A percentile compares a stretch with the other conserved stretches of the same genome.
These are phyloP conservation scores for Backusella tuberculispora DNA, from an alignment of 192 early-diverging fungal genomes.

Conservation along the genomic window DNA sequence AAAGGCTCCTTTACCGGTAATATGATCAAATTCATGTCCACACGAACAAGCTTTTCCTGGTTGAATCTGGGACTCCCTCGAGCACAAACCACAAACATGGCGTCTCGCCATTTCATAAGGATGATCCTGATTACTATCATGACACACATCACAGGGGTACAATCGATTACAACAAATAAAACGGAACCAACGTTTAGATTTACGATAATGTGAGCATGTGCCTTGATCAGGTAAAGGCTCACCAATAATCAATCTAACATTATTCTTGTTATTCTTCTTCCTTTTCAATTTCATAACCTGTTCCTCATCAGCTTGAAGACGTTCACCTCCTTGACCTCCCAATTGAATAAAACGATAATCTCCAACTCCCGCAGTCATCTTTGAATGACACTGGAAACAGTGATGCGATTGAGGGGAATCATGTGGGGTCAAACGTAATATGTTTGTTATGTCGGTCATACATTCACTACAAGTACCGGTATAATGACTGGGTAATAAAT, in stretches of 20 bases:
- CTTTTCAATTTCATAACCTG: conserved; percentile 47
- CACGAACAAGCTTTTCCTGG: conserved; percentile 60
- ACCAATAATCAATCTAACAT: conserved; percentile 55
- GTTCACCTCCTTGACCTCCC: conserved; percentile 28
- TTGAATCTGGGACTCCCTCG: conserved; percentile 72
- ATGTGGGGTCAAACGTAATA: conserved; percentile 45
- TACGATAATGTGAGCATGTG: conserved; percentile 83
- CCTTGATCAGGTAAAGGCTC: conserved; percentile 78
- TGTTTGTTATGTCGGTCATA: conserved; percentile 50
- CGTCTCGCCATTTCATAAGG: conserved; percentile 64
- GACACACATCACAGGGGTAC: conserved; percentile 85
- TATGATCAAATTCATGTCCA: conserved; percentile 64
- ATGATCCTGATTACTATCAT: conserved; percentile 78
- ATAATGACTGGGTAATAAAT: conserved; percentile 75
- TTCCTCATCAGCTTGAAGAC: conserved; percentile 24
- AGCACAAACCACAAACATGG: conserved; percentile 88
- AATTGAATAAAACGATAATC: conserved; percentile 62
- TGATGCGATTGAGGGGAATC: conserved; percentile 44
- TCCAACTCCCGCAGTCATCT: conserved; percentile 50
- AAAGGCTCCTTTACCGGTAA: conserved; percentile 61
- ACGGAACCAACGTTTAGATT: conserved; percentile 82
- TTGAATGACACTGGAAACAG: conserved; percentile 50
- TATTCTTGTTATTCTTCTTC: conserved; percentile 49
- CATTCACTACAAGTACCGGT: conserved; percentile 75
- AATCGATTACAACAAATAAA: conserved; percentile 90